These are phyloP conservation scores for Alternaria angustiovoidea DNA, from an alignment of 2,329 filamentous ascomycete species.

Conservation along the genomic window DNA sequence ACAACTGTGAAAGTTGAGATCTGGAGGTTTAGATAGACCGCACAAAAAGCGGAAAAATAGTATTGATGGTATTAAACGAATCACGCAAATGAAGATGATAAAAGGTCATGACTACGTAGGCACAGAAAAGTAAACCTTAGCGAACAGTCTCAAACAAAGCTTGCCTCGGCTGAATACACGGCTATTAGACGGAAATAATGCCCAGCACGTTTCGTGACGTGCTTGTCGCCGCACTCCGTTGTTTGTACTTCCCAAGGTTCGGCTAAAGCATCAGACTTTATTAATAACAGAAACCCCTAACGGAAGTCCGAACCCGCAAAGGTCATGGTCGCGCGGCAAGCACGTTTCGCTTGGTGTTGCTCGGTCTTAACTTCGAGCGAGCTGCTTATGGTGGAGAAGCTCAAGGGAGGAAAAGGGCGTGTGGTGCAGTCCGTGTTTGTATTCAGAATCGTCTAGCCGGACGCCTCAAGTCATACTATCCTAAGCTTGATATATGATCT, in stretches of 20 bases:
- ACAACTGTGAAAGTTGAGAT: background rate
- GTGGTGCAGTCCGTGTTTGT: background rate
- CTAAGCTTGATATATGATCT: background rate
- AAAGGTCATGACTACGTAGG: background rate
- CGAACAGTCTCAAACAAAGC: background rate
- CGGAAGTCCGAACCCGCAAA: background rate
- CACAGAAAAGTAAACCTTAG: background rate
- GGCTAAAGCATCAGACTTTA: conserved; percentile 5
- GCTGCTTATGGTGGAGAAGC: background rate
- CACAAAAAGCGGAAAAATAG: conserved; percentile 21
- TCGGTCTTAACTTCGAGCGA: background rate
- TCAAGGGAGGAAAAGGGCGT: background rate
- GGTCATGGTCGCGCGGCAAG: background rate
- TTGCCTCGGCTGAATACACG: background rate
- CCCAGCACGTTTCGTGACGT: conserved; percentile 17
- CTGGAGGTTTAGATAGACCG: conserved; percentile 16
- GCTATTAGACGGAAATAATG: conserved; percentile 13
- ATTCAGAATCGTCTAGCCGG: background rate
- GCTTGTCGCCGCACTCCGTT: conserved; percentile 6
- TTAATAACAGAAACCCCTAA: conserved; percentile 3
- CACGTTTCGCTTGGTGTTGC: background rate
- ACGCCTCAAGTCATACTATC: background rate
- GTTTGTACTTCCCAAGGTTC: conserved; percentile 8
- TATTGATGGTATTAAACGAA: conserved; percentile 8
- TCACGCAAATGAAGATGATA: background rate